Evolutionary conservation across 257 asterid species (phyloP), one percentile per base, ranked within the genome.

Genomic region (Solanum arcanum): DNA sequence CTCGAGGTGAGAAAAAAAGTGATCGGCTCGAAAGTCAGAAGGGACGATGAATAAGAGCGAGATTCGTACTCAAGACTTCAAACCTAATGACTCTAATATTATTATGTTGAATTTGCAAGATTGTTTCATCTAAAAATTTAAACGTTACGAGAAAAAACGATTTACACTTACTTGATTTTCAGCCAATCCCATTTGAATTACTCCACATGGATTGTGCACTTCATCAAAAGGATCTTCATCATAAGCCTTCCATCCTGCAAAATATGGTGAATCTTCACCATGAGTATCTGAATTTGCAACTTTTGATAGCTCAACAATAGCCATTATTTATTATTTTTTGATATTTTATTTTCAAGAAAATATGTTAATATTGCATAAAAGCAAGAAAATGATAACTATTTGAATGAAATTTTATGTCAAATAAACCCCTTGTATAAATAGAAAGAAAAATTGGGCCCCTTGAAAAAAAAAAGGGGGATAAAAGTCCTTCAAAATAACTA

Each of bases 171-270:
- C 98, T 90, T 95, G 98, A 86, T 95, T 96, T 90, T 95, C 98
- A 15, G 99, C 98, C 72, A 96, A 92, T 20, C 99, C 99, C 99
- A 96, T 96, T 70, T 96, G 99, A 29, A 96, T 93, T 68, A 96
- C 98, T 21, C 99, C 99, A 9, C 86, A 80, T 13, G 99, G 97
- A 66, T 96, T 96, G 25, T 35, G 29, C 0, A 75, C 1, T 86
- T 93, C 95, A 85, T 96, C 88, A 78, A 94, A 96, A 44, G 98
- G 98, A 87, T 96, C 76, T 47, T 95, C 95, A 85, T 96, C 98
- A 37, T 95, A 96, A 1, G 99, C 98, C 89, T 94, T 96, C 99
- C 99, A 96, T 12, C 99, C 99, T 23, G 98, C 98, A 89, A 96
- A 96, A 46, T 96, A 96, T 2, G 99, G 98, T 16, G 99, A 96